phyloP scores from a whole-genome alignment of 1,284 basidiomycete genomes.

The Ceratorhiza oryzae-sativae region DNA sequence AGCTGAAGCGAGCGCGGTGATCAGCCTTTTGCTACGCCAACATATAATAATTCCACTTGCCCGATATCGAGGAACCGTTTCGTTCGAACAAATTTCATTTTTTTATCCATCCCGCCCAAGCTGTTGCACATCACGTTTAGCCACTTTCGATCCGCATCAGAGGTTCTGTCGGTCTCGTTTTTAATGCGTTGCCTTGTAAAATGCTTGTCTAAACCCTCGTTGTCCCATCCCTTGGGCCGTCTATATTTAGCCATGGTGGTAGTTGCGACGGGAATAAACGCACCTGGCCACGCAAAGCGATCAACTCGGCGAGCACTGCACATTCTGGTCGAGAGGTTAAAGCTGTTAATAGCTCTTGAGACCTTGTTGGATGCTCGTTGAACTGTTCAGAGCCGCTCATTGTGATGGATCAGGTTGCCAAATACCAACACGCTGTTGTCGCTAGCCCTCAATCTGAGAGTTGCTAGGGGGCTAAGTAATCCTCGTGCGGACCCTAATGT shows the following conservation, averaged over 20 bases:
- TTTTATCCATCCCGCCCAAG: constrained; percentile 15
- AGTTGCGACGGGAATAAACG: neutral
- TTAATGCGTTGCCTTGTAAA: constrained; percentile 9
- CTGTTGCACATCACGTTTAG: constrained; percentile 21
- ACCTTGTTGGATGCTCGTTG: neutral
- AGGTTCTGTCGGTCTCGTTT: neutral
- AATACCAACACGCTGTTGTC: neutral
- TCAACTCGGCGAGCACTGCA: neutral
- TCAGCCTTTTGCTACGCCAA: neutral
- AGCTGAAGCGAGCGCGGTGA: neutral
- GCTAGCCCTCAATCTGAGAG: neutral
- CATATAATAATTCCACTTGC: neutral
- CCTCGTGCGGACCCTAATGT: neutral
- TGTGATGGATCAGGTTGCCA: neutral
- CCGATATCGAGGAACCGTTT: constrained; percentile 36
- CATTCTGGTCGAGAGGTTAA: constrained; percentile 8
- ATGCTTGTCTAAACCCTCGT: constrained; percentile 10
- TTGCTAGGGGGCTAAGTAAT: neutral
- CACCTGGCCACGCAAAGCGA: constrained; percentile 5
- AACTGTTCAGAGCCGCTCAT: neutral
- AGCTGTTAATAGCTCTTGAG: neutral
- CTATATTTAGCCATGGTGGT: neutral
- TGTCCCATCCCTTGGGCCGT: constrained; percentile 33
- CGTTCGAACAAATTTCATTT: neutral
- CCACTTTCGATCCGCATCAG: constrained; percentile 31